These are phyloP conservation scores for Neurospora sp. DNA, from an alignment of 495 filamentous ascomycete genomes.

Conservation along the genomic window DNA sequence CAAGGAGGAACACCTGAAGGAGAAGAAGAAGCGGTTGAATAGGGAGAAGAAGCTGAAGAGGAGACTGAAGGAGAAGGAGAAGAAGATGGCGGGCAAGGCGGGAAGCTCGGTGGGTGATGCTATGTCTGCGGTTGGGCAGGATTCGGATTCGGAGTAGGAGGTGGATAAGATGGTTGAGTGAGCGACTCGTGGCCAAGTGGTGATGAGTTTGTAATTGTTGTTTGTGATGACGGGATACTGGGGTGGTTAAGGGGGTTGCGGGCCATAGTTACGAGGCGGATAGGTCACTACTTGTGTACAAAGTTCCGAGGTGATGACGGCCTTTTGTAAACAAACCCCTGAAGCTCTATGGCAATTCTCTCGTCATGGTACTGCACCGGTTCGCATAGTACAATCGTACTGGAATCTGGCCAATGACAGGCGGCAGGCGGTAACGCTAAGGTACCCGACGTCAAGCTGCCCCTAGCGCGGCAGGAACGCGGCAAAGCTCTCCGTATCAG, in stretches of 20 bases:
- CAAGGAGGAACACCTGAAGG: conserved; percentile 41
- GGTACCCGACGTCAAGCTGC: background rate
- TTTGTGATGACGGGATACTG: background rate
- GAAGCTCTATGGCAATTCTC: background rate
- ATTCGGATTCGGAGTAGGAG: background rate
- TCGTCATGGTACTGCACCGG: background rate
- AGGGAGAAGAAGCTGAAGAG: conserved; percentile 42
- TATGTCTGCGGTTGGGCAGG: background rate
- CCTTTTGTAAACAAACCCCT: background rate
- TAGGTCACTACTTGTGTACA: background rate
- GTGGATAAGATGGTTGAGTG: conserved; percentile 2
- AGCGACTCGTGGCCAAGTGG: background rate
- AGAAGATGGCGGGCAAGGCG: conserved; percentile 28
- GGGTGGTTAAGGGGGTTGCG: background rate
- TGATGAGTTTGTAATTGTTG: background rate
- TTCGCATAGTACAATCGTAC: background rate
- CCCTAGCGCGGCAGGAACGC: background rate
- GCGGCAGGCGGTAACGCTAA: background rate
- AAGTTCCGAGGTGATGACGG: background rate
- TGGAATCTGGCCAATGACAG: background rate
- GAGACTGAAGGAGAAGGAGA: conserved; percentile 38
- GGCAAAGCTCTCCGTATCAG: background rate
- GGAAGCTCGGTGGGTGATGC: background rate
- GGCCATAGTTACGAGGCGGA: background rate
- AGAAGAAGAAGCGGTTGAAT: conserved; percentile 45